Conservation (phyloP, 306 rosid genomes). For the Nissolia schottii region DNA sequence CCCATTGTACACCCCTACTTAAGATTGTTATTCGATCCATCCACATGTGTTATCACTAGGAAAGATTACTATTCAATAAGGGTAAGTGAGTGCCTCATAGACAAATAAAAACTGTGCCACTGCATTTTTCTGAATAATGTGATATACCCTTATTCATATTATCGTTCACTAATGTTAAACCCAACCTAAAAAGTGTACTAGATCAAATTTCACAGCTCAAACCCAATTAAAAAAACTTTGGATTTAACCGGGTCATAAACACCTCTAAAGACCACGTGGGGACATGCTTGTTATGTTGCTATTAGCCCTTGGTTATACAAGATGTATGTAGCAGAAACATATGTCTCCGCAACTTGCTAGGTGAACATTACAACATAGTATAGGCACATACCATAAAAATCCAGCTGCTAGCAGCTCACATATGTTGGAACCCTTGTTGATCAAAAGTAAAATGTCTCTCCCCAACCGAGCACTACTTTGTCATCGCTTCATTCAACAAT, state of each 20-base stretch:
- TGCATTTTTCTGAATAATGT: too few species aligned
- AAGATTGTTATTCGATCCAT: too few species aligned
- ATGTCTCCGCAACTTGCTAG: slow-evolving; percentile 2
- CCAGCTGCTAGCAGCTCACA: not conserved
- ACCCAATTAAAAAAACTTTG: not conserved
- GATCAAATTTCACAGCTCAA: too few species aligned
- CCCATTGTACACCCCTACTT: too few species aligned
- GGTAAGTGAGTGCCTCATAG: too few species aligned
- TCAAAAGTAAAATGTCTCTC: slow-evolving; percentile 28
- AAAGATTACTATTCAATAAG: too few species aligned
- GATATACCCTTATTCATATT: too few species aligned
- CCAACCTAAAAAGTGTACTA: too few species aligned
- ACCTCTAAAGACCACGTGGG: not conserved
- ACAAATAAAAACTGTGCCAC: too few species aligned
- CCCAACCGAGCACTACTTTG: slow-evolving; percentile 54
- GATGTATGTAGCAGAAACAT: slow-evolving; percentile 18
- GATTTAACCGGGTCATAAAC: not conserved
- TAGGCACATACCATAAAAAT: not conserved
- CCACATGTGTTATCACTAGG: too few species aligned
- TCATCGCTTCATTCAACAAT: too few species aligned
- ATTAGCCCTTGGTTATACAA: not conserved
- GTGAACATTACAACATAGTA: not conserved
- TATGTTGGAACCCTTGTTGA: not conserved
- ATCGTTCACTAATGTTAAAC: too few species aligned
- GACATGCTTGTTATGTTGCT: not conserved